Evolutionary conservation across 768 basidiomycete species (phyloP), one percentile per base, ranked within the genome.

Genomic region (Termitomyces sp.): DNA sequence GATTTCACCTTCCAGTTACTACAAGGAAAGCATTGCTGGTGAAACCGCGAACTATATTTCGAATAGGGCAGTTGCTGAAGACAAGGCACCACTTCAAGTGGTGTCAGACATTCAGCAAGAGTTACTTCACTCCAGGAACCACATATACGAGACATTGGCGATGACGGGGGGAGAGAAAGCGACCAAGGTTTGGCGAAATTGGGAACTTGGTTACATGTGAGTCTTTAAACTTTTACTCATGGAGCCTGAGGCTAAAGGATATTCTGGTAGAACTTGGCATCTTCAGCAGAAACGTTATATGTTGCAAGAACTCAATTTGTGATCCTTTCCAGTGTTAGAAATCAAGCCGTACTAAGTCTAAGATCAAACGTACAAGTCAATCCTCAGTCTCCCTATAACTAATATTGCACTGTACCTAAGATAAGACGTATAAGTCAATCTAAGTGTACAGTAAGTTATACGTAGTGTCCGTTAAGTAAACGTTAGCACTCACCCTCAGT

Each of bases 21-120:
- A 64, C n/a, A 67, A 67, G 43, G 65, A 67, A 56, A 55, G 60
- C 42, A 48, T 67, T 1, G 66, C 55, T 8, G 66, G 66, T 18
- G 65, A 67, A 48, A 63, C 37, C 0, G 58, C 46, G 16, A 64
- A 59, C 42, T 64, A 67, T 20, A 57, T 67, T 3, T 58, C 51
- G 20, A 57, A 61, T 22, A 55, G 62, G 10, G 61, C 65, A 9
- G 36, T 56, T 26, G 53, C 57, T 5, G 61, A 64, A 36, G 27
- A 14, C 8, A 58, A 53, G 29, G 7, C 32, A 7, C 53, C 61
- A 1, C 26, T 59, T 12, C 50, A 51, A 12, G 53, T 64, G 10
- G 41, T 58, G 34, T 34, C 50, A 16, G 62, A 64, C n/a, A 57
- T 67, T 37, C 53, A 46, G 26, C 5, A 46, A 20, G 66, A 67